These are phyloP conservation scores for Zalaria sp. DNA, from an alignment of 2,329 filamentous ascomycete genomes.

Conservation along the genomic window DNA sequence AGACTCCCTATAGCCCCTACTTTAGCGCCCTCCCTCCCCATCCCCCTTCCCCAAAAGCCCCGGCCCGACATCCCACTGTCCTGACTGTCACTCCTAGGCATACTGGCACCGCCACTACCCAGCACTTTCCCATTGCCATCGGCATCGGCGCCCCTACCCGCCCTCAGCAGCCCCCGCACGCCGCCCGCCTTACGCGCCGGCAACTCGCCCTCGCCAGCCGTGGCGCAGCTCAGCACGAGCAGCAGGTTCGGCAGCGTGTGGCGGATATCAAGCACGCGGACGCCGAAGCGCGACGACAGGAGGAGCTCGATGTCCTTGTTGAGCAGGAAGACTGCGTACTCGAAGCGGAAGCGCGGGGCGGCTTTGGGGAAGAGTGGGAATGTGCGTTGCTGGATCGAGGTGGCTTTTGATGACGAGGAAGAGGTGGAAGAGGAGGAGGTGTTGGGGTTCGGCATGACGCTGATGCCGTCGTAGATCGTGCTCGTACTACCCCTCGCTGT, in stretches of 20 bases:
- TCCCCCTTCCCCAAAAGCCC: neutral
- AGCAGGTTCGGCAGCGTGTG: slow-evolving; percentile 90
- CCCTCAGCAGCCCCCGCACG: slow-evolving; percentile 29
- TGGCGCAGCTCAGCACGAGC: slow-evolving; percentile 80
- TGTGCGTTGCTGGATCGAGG: slow-evolving; percentile 15
- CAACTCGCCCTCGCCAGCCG: slow-evolving; percentile 55
- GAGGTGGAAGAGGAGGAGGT: slow-evolving; percentile 6
- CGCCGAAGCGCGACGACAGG: slow-evolving; percentile 45
- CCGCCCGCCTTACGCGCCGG: slow-evolving; percentile 42
- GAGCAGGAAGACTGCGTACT: slow-evolving; percentile 90
- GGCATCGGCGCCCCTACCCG: slow-evolving; percentile 2
- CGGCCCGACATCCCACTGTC: slow-evolving; percentile 8
- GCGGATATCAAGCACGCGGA: slow-evolving; percentile 76
- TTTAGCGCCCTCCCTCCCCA: neutral
- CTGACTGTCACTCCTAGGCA: neutral
- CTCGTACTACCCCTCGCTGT: slow-evolving; percentile 59
- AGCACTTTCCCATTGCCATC: neutral
- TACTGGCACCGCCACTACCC: neutral
- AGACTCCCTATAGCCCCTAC: neutral
- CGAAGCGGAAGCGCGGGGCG: slow-evolving; percentile 74
- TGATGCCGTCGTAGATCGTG: slow-evolving; percentile 61
- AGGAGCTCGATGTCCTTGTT: slow-evolving; percentile 85
- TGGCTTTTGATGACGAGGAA: neutral
- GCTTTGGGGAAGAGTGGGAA: slow-evolving; percentile 69
- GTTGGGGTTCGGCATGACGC: slow-evolving; percentile 16